phyloP scores from a whole-genome alignment of 2,329 filamentous ascomycete genomes.

The Raffaelea deltoideospora region DNA sequence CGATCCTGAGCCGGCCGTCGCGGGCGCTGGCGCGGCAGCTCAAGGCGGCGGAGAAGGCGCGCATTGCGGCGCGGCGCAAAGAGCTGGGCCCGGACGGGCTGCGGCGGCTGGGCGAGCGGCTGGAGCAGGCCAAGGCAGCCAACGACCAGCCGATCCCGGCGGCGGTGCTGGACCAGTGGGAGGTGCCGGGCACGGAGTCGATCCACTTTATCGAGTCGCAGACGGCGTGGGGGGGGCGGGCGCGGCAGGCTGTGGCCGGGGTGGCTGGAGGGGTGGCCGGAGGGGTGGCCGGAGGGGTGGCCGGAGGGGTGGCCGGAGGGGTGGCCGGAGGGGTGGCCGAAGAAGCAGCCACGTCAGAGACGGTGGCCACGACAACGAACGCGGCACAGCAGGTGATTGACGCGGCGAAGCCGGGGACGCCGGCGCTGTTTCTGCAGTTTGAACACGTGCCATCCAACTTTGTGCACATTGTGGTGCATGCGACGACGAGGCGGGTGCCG shows the following conservation, averaged over 20 bases:
- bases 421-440: conserved; percentile 83
- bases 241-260: conserved; percentile 52
- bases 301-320: too few relatives aligned
- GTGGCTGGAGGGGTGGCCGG: too few relatives aligned
- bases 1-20: conserved; percentile 78
- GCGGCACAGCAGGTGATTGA: conserved; percentile 64
- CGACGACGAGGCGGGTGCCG: conserved; percentile 65
- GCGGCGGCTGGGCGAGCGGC: conserved; percentile 53
- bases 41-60: conserved; percentile 65
- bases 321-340: conserved; percentile 50
- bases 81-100: conserved; percentile 72
- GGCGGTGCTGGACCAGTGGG: conserved; percentile 65
- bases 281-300: too few relatives aligned
- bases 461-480: conserved; percentile 65
- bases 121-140: conserved; percentile 72
- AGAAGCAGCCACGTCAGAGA: too few relatives aligned
- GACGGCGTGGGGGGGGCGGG: conserved; percentile 70
- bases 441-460: conserved; percentile 91
- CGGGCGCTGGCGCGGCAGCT: conserved; percentile 62
- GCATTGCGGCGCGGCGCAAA: conserved; percentile 64
- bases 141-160: conserved; percentile 80
- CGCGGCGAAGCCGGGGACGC: conserved; percentile 32
- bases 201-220: conserved; percentile 89
- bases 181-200: conserved; percentile 71
- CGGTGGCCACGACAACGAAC: too few relatives aligned